Percentiles rank a stretch among this genome's conserved stretches.
phyloP scores from a whole-genome alignment of 495 filamentous ascomycete genomes.

The Letharia lupina region DNA sequence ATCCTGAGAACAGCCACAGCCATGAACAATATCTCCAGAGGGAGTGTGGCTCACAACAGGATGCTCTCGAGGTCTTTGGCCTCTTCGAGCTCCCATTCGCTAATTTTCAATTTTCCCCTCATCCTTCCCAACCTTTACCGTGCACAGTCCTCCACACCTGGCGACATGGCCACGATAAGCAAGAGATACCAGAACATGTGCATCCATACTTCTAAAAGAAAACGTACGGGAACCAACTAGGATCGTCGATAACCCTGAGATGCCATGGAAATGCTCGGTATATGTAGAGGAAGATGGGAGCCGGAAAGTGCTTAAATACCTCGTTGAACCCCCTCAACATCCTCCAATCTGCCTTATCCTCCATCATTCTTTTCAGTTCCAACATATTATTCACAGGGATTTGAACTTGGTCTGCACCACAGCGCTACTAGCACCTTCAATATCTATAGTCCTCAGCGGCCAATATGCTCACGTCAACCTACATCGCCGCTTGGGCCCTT shows the following conservation, averaged over 20 bases:
- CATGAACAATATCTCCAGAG: background rate
- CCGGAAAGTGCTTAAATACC: background rate
- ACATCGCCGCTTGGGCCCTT: conserved; percentile 4
- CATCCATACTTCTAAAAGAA: background rate
- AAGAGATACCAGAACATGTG: background rate
- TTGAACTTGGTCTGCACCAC: background rate
- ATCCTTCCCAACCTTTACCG: background rate
- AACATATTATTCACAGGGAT: background rate
- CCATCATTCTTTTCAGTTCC: background rate
- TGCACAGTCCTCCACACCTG: conserved; percentile 3
- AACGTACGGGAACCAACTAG: background rate
- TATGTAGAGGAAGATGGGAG: background rate
- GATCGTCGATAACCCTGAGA: background rate
- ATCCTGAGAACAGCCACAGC: background rate
- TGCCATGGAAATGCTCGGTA: background rate
- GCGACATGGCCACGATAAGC: background rate
- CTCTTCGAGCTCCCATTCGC: background rate
- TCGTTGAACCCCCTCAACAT: background rate
- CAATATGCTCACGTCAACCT: background rate
- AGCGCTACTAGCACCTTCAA: background rate
- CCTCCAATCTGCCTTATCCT: background rate
- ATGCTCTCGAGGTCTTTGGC: background rate
- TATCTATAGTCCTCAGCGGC: background rate
- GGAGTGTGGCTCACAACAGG: background rate
- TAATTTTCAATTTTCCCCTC: background rate